Percentiles rank a stretch among this genome's conserved stretches.
Evolutionary conservation across 176 grass and related monocot species (phyloP).

Genomic region (Phyllostachys edulis): DNA sequence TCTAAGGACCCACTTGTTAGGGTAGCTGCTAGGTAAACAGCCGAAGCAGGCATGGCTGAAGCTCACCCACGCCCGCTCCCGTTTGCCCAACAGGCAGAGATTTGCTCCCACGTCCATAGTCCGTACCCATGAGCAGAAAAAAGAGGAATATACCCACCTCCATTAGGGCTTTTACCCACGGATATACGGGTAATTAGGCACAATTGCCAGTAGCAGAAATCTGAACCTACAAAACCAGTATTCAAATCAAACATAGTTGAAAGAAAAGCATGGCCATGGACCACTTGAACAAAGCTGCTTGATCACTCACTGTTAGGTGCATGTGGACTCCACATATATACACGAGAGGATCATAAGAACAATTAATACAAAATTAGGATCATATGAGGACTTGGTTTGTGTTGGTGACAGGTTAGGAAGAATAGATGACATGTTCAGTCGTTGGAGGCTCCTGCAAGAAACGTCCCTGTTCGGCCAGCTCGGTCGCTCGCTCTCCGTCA

Average conservation of each 20-base stretch:
- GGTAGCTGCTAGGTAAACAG: too few relatives aligned
- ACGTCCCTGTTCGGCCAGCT: not conserved
- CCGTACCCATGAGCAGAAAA: too few relatives aligned
- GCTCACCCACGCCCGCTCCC: too few relatives aligned
- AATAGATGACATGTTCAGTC: not conserved
- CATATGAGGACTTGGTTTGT: not conserved
- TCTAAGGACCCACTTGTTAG: too few relatives aligned
- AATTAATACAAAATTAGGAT: not conserved
- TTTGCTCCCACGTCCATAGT: too few relatives aligned
- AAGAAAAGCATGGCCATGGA: not conserved
- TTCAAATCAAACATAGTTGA: not conserved
- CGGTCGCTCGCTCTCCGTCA: not conserved
- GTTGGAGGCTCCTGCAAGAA: constrained; percentile 22
- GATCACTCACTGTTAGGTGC: not conserved
- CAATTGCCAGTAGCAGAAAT: not conserved
- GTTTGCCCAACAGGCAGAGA: too few relatives aligned
- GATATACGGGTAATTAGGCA: too few relatives aligned
- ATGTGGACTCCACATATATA: not conserved
- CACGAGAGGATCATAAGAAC: not conserved
- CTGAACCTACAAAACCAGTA: not conserved
- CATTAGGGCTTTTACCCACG: too few relatives aligned
- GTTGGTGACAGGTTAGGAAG: not conserved
- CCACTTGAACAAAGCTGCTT: not conserved
- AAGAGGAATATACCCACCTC: too few relatives aligned
- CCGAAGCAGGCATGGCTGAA: too few relatives aligned